Percentiles rank a stretch among this genome's conserved stretches.
Evolutionary conservation across 2,329 filamentous ascomycete species (phyloP).

Genomic region (Colletotrichum sp.): DNA sequence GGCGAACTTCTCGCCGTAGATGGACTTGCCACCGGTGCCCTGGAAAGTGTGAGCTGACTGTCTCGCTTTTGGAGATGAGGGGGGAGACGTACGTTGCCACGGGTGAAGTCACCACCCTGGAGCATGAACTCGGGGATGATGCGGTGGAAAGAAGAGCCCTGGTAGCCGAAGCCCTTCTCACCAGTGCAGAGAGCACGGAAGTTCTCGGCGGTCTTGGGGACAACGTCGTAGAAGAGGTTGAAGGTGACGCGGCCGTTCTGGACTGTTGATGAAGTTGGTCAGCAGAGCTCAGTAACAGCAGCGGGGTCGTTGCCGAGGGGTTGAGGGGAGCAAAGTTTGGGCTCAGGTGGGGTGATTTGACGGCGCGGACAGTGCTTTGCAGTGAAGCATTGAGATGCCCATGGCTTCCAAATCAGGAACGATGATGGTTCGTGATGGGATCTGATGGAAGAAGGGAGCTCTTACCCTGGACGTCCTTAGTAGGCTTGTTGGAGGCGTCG

Average conservation of each 20-base stretch:
- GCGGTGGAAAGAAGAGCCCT: conserved; percentile 86
- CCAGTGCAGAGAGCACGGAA: conserved; percentile 84
- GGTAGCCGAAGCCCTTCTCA: conserved; percentile 83
- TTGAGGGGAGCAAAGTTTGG: neutral
- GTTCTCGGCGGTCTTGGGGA: conserved; percentile 88
- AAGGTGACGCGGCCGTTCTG: conserved; percentile 86
- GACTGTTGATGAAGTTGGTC: conserved; percentile 47
- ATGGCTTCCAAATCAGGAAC: neutral
- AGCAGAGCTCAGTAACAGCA: neutral
- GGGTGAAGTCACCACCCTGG: conserved; percentile 95
- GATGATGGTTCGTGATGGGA: conserved; percentile 1
- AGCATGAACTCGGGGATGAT: conserved; percentile 95
- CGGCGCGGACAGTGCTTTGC: neutral
- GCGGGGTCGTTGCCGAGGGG: neutral
- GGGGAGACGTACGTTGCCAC: conserved; percentile 74
- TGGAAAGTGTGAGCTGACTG: conserved; percentile 39
- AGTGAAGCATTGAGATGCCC: neutral
- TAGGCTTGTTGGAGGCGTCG: conserved; percentile 62
- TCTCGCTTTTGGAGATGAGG: neutral
- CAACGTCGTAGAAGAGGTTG: conserved; percentile 82
- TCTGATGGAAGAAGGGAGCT: conserved; percentile 30
- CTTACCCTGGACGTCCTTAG: conserved; percentile 63
- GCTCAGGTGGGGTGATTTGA: conserved; percentile 3
- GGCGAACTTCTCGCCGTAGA: conserved; percentile 93
- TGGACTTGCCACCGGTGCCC: conserved; percentile 91